phyloP scores from a whole-genome alignment of 768 basidiomycete genomes.

The Lentinus tigrinus region DNA sequence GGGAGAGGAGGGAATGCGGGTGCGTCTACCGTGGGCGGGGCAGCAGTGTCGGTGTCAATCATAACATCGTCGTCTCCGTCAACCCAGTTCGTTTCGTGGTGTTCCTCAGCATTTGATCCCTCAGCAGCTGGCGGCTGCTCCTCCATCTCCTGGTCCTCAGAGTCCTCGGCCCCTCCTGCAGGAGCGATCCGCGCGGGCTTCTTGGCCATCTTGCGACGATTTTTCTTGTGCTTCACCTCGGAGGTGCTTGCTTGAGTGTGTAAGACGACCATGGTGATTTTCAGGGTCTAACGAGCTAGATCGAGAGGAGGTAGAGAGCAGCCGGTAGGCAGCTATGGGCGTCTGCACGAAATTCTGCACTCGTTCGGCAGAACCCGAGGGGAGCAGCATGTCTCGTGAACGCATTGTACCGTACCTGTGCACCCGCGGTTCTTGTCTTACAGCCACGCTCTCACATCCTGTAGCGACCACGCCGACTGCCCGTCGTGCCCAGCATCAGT shows the following conservation, averaged over 20 bases:
- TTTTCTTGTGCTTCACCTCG: slow-evolving; percentile 40
- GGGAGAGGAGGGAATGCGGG: slow-evolving; percentile 73
- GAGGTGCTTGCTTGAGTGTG: slow-evolving; percentile 34
- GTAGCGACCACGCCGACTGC: background rate
- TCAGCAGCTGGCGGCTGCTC: slow-evolving; percentile 4
- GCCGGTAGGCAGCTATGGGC: slow-evolving; percentile 8
- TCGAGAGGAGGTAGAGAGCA: slow-evolving; percentile 4
- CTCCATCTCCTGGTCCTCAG: slow-evolving; percentile 20
- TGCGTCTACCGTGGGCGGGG: slow-evolving; percentile 47
- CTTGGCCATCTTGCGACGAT: slow-evolving; percentile 43
- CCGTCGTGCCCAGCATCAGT: background rate
- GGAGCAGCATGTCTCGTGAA: background rate
- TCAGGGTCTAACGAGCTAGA: background rate
- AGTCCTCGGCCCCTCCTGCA: slow-evolving; percentile 16
- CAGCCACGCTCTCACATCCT: background rate
- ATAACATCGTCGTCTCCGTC: slow-evolving; percentile 61
- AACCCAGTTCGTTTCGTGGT: slow-evolving; percentile 7
- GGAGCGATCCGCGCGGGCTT: slow-evolving; percentile 27
- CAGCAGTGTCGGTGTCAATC: slow-evolving; percentile 52
- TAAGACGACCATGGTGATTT: slow-evolving; percentile 39
- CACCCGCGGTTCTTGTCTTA: background rate
- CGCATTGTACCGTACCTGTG: background rate
- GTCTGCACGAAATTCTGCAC: slow-evolving; percentile 22
- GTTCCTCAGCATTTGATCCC: background rate
- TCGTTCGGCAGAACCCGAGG: slow-evolving; percentile 19